Evolutionary conservation across 352 stramenopile genomes (phyloP), one percentile per base, ranked within the genome.

Genomic region (Pythium dissimile): DNA sequence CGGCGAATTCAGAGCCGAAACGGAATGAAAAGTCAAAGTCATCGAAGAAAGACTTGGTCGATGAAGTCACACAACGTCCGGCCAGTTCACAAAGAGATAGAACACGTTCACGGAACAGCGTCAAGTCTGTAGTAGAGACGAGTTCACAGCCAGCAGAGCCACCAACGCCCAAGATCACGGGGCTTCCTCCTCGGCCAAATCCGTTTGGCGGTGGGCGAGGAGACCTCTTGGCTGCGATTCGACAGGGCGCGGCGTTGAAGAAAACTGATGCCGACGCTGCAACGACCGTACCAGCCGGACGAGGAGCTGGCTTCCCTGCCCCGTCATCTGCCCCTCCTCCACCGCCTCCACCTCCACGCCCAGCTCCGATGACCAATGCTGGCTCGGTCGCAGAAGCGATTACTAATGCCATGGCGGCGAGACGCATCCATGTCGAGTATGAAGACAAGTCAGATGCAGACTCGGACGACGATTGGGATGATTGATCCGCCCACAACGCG

Each of bases 401-500:
- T 52, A 78, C 76, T 26, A 91, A 92, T 46, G 84, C 82, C 18
- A 91, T 94, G 80, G 78, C 82, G 1, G 71, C 76, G 34, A 74
- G 84, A 30, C 79, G 78, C n/a, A 88, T 91, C 45, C 80, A 91
- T 35, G 75, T 92, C 37, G 82, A 94, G 60, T 92, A 88, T 26
- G 82, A 91, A 45, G 78, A 89, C 6, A 69, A 77, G 38, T 88
- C 77, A 26, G 76, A 84, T 44, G 66, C 73, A 27, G 80, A 88
- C 51, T 87, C 85, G 44, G 84, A 92, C 51, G 83, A 92, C 44
- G 84, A 94, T 52, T 94, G 81, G 80, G 75, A 91, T 39, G 84
- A 85, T 41, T 41, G 34, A 41, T 41, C 34, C 34, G n/a, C 6
- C 7, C 6, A 41, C 12, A 41, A 8, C 16, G 12, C 5, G 20